These are phyloP conservation scores for Periconia macrospinosa DNA, from an alignment of 2,329 filamentous ascomycete genomes.

Conservation along the genomic window DNA sequence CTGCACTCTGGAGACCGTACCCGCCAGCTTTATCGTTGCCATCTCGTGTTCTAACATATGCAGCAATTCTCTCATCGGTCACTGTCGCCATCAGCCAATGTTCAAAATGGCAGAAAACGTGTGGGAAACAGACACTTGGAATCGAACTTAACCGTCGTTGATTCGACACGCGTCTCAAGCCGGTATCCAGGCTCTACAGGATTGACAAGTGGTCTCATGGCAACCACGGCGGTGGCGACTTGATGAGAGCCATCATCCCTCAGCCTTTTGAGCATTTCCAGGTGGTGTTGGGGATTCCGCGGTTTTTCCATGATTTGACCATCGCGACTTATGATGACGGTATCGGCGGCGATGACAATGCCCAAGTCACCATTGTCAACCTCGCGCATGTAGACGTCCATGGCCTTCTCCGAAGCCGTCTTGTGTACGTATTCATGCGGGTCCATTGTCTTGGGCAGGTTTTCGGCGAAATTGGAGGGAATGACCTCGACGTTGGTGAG, in stretches of 20 bases:
- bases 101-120: background rate
- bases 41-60: conserved; percentile 81
- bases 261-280: conserved; percentile 79
- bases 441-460: conserved; percentile 84
- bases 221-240: conserved; percentile 82
- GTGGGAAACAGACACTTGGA: conserved; percentile 46
- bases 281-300: conserved; percentile 75
- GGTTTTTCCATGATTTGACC: conserved; percentile 92
- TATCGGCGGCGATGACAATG: conserved; percentile 88
- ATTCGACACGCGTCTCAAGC: conserved; percentile 79
- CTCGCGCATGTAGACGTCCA: conserved; percentile 68
- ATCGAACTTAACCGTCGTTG: conserved; percentile 89
- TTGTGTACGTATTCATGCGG: conserved; percentile 90
- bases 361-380: conserved; percentile 72
- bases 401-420: conserved; percentile 82
- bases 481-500: conserved; percentile 80
- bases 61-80: conserved; percentile 80
- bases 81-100: conserved; percentile 38
- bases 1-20: conserved; percentile 90
- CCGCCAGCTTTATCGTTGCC: conserved; percentile 95
- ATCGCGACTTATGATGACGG: conserved; percentile 75
- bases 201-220: conserved; percentile 80
- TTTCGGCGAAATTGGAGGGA: conserved; percentile 80
- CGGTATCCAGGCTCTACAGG: conserved; percentile 84
- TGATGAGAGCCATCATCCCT: conserved; percentile 77